Percentiles rank a stretch among this genome's conserved stretches.
phyloP scores from a whole-genome alignment of 2,329 filamentous ascomycete genomes.

The Drechslerella dactyloides region DNA sequence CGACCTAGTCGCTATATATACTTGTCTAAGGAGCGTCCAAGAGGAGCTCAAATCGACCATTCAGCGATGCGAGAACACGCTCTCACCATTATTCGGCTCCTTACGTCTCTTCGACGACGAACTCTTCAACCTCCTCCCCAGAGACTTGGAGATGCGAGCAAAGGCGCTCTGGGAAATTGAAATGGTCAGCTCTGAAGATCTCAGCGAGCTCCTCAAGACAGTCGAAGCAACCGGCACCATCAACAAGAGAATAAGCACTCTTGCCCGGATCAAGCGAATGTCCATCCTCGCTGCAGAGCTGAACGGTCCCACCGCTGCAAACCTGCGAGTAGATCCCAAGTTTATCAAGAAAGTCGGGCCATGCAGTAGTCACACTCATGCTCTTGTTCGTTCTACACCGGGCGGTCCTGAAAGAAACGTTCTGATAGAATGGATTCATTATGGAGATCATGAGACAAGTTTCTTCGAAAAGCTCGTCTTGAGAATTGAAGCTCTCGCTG shows the following conservation, averaged over 20 bases:
- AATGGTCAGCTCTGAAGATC: constrained; percentile 33
- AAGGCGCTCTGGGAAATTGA: constrained; percentile 33
- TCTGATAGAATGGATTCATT: constrained; percentile 29
- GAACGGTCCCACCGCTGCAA: neutral
- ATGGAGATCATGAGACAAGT: constrained; percentile 12
- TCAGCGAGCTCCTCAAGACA: constrained; percentile 21
- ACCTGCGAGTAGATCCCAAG: constrained; percentile 7
- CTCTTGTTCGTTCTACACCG: neutral
- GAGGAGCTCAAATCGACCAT: constrained; percentile 19
- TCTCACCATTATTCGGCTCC: constrained; percentile 29
- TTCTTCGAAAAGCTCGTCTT: constrained; percentile 13
- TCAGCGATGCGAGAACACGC: constrained; percentile 9
- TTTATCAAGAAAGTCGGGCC: constrained; percentile 5
- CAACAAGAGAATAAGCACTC: constrained; percentile 23
- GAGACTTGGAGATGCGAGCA: constrained; percentile 13
- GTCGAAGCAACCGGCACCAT: constrained; percentile 4
- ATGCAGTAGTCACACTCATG: constrained; percentile 13
- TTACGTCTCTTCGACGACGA: constrained; percentile 25
- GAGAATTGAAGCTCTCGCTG: constrained; percentile 21
- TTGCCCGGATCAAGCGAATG: constrained; percentile 41
- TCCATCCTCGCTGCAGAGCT: constrained; percentile 19
- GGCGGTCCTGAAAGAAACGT: constrained; percentile 4
- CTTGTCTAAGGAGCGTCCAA: constrained; percentile 19
- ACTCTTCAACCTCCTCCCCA: constrained; percentile 12
- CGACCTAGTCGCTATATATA: constrained; percentile 21